Conservation (phyloP, 441 rosid genomes). For the Croton setiger region DNA sequence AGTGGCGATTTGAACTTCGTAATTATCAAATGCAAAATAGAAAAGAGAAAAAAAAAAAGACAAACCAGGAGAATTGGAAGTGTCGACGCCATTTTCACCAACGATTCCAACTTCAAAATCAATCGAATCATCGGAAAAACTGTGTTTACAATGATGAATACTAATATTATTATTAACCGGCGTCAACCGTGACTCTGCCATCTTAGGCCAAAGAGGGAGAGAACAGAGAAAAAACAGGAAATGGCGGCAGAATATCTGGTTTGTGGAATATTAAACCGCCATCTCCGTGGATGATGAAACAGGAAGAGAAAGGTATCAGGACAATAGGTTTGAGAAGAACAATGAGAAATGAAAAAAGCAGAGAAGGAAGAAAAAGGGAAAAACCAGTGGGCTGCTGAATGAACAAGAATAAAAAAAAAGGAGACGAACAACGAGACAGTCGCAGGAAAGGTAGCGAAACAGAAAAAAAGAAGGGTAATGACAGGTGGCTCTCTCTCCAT, state of each 20-base stretch:
- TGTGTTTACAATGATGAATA: conserved; percentile 9
- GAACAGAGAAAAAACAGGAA: background rate
- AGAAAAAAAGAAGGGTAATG: no score
- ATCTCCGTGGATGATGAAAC: background rate
- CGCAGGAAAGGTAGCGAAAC: background rate
- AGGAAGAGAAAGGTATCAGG: background rate
- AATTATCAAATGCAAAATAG: conserved; percentile 2
- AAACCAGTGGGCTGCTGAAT: background rate
- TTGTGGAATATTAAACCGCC: background rate
- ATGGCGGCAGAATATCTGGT: background rate
- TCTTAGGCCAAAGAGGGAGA: background rate
- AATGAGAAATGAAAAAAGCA: background rate
- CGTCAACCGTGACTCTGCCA: conserved; percentile 5
- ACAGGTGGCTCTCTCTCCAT: no score
- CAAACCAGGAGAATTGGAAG: conserved; percentile 33
- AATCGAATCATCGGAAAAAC: conserved; percentile 28
- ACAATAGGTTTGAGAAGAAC: background rate
- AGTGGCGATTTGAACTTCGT: conserved; percentile 14
- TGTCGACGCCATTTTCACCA: conserved; percentile 15
- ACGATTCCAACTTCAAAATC: conserved; percentile 20
- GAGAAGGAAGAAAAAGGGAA: background rate
- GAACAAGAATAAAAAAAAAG: background rate
- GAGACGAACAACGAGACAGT: background rate
- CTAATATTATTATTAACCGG: background rate
- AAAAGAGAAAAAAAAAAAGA: background rate